Evolutionary conservation across 257 asterid species (phyloP), one percentile per base, ranked within the genome.

Genomic region (Fraxinus pennsylvanica): DNA sequence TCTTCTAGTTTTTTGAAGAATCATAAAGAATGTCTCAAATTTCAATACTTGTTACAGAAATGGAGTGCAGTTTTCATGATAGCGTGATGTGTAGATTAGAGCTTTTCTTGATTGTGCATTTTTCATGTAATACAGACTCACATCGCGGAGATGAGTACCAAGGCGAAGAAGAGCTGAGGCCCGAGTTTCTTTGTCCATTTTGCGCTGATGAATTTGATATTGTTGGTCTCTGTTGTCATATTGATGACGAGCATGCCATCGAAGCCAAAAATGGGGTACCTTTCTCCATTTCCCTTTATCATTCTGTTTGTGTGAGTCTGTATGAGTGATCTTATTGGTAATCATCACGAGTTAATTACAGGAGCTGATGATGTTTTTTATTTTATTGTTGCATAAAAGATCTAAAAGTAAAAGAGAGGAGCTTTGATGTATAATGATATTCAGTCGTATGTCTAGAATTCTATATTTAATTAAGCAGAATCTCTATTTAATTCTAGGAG

Each of bases 171-270:
- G 98, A 85, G 83, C 79, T 43, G 32, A 85, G 84, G 80, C 87
- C 93, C 0, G 97, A 94, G 89, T 92, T 75, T 81, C 76, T 90
- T 33, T 94, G 98, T 76, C 97, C 97, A 29, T 91, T 92, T 80
- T 94, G 98, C 83, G 90, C 90, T 0, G 97, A 92, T 84, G 92
- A 89, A 71, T 92, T 89, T 77, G 98, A 94, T 82, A 87, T 92
- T 73, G 90, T 94, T 72, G 97, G 97, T 61, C 91, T 94, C 35
- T 94, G 97, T 76, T 94, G 98, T 82, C 98, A 92, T 85, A 82
- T 94, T 57, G 98, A 94, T 63, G 97, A 92, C 79, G 97, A 90
- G 73, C 98, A 94, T 73, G 80, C 96, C 15, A 27, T 90, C 32
- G 96, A 91, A 85, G 90, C 96, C 67, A 94, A 88, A 86, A 90